Base-by-base conservation (phyloP, 2,329 filamentous ascomycete species). In the Coniochaeta prunicola region DNA sequence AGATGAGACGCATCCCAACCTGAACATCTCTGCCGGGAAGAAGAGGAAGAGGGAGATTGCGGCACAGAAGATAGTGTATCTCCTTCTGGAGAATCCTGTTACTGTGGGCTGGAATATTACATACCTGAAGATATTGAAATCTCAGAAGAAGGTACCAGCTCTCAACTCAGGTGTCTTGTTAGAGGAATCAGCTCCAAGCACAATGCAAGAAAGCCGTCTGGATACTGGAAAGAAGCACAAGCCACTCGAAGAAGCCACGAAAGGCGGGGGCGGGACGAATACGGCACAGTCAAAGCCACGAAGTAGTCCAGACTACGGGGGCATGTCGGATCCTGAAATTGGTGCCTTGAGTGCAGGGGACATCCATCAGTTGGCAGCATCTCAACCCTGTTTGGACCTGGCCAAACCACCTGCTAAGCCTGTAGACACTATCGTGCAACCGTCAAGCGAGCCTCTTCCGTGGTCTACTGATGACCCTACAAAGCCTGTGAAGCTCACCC, bases 401-500 rank as follows among this genome's bases (percentile, higher is more conserved):
- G 21, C 26, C 10, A 55, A 55, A 24, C 50, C 54, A 17, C 8
- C 36, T 26, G n/a, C 53, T 17, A 53, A 50, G 33, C 58, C 53
- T 17, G 19, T 31, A 8, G 36, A 21, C 30, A 55, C 9, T 15
- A 15, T 21, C 13, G 19, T n/a, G n/a, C 53, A 36, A 53, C 30
- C 57, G 60, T 57, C 59, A 36, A 58, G 61, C 19, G 61, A 61
- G 58, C 61, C 72, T 2, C 67, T 77, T 2, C 71, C 77, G 2
- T 74, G 72, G 60, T 71, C 76, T 57, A 76, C 74, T 69, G 71
- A 74, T 57, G 67, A 78, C 56, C 72, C 68, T 0, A 71, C 72
- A 28, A 70, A 68, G 0, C 78, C 80, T 0, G 70, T 82, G 17
- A 83, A 80, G 62, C 76, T 84, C 30, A 83, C 80, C 0, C 72